Evolutionary conservation across 768 basidiomycete species (phyloP).

Genomic region (Xanthoconium stramineum): DNA sequence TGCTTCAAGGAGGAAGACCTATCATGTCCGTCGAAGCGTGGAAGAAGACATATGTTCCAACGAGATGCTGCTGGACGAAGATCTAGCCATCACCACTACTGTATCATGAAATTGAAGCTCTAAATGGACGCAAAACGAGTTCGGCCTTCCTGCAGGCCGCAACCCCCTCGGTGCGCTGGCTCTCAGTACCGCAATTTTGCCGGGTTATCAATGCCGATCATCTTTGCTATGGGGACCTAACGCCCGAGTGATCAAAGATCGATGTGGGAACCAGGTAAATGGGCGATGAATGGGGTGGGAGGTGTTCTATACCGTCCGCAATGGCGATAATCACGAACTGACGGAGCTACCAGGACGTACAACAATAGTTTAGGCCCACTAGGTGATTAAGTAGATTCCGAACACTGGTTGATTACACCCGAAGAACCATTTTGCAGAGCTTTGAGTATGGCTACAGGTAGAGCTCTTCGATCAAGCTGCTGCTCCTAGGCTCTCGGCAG

Average conservation of each 20-base stretch:
- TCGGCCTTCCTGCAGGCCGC: background rate
- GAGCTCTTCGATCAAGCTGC: slow-evolving; percentile 61
- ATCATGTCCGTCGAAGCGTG: too few relatives aligned
- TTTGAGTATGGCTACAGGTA: slow-evolving; percentile 53
- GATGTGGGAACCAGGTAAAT: slow-evolving; percentile 66
- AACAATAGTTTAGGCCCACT: slow-evolving; percentile 37
- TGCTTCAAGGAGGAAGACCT: too few relatives aligned
- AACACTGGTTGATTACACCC: slow-evolving; percentile 58
- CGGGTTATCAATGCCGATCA: slow-evolving; percentile 39
- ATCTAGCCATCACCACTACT: slow-evolving; percentile 59
- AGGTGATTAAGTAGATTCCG: slow-evolving; percentile 69
- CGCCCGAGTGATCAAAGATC: slow-evolving; percentile 43
- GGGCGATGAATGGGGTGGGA: slow-evolving; percentile 64
- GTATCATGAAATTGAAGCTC: slow-evolving; percentile 53
- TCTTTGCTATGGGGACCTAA: background rate
- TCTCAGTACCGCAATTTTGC: slow-evolving; percentile 60
- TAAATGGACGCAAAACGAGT: slow-evolving; percentile 36
- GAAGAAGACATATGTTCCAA: slow-evolving; percentile 44
- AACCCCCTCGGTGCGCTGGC: slow-evolving; percentile 46
- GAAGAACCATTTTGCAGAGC: slow-evolving; percentile 55
- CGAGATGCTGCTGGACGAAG: slow-evolving; percentile 54
- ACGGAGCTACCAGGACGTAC: slow-evolving; percentile 29
- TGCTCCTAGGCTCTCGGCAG: slow-evolving; percentile 52
- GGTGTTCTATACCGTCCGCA: slow-evolving; percentile 72
- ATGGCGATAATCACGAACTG: slow-evolving; percentile 47